phyloP scores from a whole-genome alignment of 257 asterid genomes.

The Fraxinus excelsior region DNA sequence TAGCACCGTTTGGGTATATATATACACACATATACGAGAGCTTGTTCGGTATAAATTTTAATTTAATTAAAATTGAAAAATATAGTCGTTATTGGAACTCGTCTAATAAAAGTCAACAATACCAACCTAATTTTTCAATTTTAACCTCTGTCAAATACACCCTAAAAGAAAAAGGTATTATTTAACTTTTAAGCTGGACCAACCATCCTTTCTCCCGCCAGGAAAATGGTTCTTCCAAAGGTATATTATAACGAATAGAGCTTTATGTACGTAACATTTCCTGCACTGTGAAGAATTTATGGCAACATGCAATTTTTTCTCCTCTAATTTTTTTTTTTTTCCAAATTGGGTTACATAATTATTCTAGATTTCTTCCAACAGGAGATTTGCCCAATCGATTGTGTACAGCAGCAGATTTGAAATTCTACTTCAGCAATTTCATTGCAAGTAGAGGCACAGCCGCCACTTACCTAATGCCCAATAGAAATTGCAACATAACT shows the following conservation, averaged over 20 bases:
- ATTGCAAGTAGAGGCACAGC: slow-evolving; percentile 35
- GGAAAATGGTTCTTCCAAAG: background rate
- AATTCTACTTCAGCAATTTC: slow-evolving; percentile 71
- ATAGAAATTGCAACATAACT: slow-evolving; percentile 68
- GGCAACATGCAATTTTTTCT: background rate
- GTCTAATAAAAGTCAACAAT: too few species aligned
- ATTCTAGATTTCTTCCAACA: slow-evolving; percentile 20
- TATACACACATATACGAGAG: too few species aligned
- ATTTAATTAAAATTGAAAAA: too few species aligned
- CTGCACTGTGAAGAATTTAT: background rate
- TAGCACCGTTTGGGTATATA: too few species aligned
- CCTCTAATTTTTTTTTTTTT: background rate
- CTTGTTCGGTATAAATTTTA: too few species aligned
- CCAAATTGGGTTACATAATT: background rate
- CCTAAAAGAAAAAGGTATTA: too few species aligned
- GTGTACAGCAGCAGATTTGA: slow-evolving; percentile 80
- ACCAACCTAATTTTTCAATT: too few species aligned
- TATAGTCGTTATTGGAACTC: too few species aligned
- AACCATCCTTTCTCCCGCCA: background rate
- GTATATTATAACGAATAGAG: background rate
- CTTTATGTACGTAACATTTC: background rate
- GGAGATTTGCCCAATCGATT: slow-evolving; percentile 73
- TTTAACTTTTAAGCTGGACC: background rate
- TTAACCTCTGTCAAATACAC: too few species aligned
- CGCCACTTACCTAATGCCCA: slow-evolving; percentile 52